These are phyloP conservation scores for Fusarium oxysporum DNA, from an alignment of 2,329 filamentous ascomycete genomes.

Conservation along the genomic window DNA sequence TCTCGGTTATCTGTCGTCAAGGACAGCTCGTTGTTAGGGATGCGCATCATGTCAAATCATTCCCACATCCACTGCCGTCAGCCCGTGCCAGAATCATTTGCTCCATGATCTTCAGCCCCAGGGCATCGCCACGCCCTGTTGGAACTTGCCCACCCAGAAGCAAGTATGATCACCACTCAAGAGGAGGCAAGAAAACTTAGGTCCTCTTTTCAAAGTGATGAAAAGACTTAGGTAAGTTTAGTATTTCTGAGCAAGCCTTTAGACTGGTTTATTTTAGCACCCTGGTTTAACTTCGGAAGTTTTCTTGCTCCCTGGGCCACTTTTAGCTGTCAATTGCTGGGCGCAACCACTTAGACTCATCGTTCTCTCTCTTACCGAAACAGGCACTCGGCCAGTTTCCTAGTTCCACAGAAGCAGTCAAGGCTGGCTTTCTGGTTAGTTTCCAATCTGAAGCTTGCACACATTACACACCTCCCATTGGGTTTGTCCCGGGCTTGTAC, in stretches of 20 bases:
- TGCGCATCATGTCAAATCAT: constrained; percentile 17
- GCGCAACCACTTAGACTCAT: neutral
- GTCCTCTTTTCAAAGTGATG: neutral
- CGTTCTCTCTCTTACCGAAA: neutral
- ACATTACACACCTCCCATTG: constrained; percentile 5
- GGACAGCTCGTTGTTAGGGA: neutral
- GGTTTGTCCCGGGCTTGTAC: constrained; percentile 17
- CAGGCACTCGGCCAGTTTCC: neutral
- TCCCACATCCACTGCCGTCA: constrained; percentile 37
- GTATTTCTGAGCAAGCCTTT: neutral
- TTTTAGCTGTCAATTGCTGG: constrained; percentile 6
- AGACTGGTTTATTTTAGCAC: neutral
- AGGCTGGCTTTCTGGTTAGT: constrained; percentile 3
- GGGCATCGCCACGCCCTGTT: constrained; percentile 32
- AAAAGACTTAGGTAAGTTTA: neutral
- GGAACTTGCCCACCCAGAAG: constrained; percentile 15
- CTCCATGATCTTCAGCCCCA: constrained; percentile 38
- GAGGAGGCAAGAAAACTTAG: neutral
- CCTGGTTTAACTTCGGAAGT: neutral
- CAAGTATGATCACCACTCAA: constrained; percentile 14
- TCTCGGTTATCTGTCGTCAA: constrained; percentile 22
- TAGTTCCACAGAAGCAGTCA: constrained; percentile 23
- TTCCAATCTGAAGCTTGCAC: constrained; percentile 6
- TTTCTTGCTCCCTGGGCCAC: neutral
- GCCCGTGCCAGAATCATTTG: constrained; percentile 35